Conservation (phyloP, 768 basidiomycete genomes). For the Tricholomella constricta region DNA sequence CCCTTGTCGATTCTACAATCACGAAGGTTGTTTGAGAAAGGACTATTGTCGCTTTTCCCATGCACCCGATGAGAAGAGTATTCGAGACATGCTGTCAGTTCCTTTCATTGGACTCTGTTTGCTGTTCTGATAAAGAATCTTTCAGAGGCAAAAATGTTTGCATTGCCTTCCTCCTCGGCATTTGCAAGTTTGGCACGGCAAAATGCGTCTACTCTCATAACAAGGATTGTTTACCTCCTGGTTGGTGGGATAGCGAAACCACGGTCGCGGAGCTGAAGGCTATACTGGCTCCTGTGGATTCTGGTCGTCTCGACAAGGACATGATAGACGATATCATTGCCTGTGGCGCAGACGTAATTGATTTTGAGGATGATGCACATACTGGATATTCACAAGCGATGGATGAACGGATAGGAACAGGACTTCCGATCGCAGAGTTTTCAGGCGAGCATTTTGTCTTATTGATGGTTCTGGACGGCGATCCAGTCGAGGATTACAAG, state of each 20-base stretch:
- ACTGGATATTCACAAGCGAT: neutral
- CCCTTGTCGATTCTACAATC: conserved; percentile 58
- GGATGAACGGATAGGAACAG: neutral
- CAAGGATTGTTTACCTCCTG: conserved; percentile 42
- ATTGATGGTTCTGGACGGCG: conserved; percentile 30
- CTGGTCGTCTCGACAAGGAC: no score
- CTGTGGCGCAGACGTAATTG: no score
- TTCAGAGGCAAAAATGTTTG: conserved; percentile 35
- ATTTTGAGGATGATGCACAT: neutral
- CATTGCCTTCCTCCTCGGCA: conserved; percentile 35
- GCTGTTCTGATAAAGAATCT: neutral
- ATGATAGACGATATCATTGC: no score
- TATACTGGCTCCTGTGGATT: neutral
- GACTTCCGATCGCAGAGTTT: neutral
- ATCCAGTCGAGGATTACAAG: conserved; percentile 22
- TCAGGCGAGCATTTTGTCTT: conserved; percentile 24
- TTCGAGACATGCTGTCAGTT: conserved; percentile 50
- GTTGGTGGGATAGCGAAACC: conserved; percentile 45
- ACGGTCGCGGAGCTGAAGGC: conserved; percentile 1
- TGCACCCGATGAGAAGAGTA: conserved; percentile 51
- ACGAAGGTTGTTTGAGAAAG: conserved; percentile 43
- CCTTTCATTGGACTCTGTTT: neutral
- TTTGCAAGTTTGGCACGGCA: conserved; percentile 36
- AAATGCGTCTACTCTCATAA: conserved; percentile 54
- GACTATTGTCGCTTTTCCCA: conserved; percentile 47